Base-by-base conservation (phyloP, 1,284 basidiomycete species). In the Mycena citricolor region DNA sequence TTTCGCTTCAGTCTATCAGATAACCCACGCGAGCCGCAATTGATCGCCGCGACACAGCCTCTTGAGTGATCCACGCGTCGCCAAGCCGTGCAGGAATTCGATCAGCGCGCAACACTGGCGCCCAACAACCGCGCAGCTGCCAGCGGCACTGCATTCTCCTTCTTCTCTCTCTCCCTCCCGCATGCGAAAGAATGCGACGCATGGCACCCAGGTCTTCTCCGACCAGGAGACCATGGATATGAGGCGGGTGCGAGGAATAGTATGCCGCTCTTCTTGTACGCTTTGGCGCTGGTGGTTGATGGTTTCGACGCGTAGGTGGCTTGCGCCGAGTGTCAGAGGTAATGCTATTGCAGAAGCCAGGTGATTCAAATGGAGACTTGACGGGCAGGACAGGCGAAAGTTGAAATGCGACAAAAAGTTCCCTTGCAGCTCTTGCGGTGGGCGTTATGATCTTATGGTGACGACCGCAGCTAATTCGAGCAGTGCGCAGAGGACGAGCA, bases 371-470 rank as follows among this genome's bases (percentile, higher is more conserved):
- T n/a, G n/a, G n/a, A n/a, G n/a, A n/a, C n/a, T n/a, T n/a, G n/a
- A n/a, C n/a, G n/a, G n/a, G n/a, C 20, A 4, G 8, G 6, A 14
- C 13, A 48, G 46, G 24, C 41, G 41, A 7, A 48, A 48, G n/a
- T 38, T 51, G 4, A 47, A 47, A 25, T 51, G 49, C 38, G 37
- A 51, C 44, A 47, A 51, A 28, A 40, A 47, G 21, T 47, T 51
- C 20, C 49, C 49, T 6, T 51, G 49, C 23, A 26, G 29, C 23
- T 47, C 49, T 6, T 51, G 49, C 28, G 44, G 49, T 44, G 23
- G 33, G 17, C n/a, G 24, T 16, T n/a, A 14, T 6, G 5, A 20
- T 21, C 25, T 10, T 29, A 10, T 25, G 6, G 11, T 25, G 28
- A 5, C 17, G 12, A 11, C 14, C 39, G 44, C 7, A 41, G 14